Percentiles rank a stretch among this genome's conserved stretches.
Conservation (phyloP, 2,329 filamentous ascomycete species). For the Sclerotinia subarctica region DNA sequence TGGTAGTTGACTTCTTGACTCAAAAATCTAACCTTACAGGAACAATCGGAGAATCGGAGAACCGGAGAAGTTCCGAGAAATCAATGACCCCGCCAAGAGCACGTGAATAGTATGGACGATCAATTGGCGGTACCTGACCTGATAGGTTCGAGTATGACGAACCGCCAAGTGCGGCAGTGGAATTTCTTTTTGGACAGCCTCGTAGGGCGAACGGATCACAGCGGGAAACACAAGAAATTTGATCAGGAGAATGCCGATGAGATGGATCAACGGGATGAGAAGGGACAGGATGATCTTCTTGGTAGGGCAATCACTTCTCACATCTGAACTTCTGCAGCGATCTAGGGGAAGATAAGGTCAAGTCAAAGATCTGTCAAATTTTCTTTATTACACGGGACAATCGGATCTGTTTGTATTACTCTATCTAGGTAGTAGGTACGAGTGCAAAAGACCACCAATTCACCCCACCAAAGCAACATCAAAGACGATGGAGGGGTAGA, state of each 20-base stretch:
- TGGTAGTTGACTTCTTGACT: not conserved
- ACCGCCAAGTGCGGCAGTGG: not conserved
- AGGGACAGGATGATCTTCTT: not conserved
- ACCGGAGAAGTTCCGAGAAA: not conserved
- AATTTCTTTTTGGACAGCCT: not conserved
- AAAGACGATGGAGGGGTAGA: not conserved
- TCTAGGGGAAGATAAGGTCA: no score
- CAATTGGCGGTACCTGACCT: slow-evolving; percentile 1
- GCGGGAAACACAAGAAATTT: not conserved
- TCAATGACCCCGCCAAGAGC: slow-evolving; percentile 6
- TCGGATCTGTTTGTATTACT: not conserved
- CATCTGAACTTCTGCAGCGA: no score
- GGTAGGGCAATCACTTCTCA: not conserved
- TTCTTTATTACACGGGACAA: not conserved
- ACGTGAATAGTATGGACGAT: not conserved
- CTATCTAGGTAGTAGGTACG: not conserved
- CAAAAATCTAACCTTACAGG: not conserved
- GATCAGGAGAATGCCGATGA: not conserved
- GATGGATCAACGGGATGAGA: not conserved
- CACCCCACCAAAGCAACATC: not conserved
- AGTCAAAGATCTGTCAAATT: no score
- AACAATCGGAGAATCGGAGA: slow-evolving; percentile 12
- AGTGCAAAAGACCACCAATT: not conserved
- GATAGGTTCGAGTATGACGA: slow-evolving; percentile 12
- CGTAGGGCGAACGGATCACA: not conserved